Base-by-base conservation (phyloP, 2,329 filamentous ascomycete species). In the Fusarium sp. region DNA sequence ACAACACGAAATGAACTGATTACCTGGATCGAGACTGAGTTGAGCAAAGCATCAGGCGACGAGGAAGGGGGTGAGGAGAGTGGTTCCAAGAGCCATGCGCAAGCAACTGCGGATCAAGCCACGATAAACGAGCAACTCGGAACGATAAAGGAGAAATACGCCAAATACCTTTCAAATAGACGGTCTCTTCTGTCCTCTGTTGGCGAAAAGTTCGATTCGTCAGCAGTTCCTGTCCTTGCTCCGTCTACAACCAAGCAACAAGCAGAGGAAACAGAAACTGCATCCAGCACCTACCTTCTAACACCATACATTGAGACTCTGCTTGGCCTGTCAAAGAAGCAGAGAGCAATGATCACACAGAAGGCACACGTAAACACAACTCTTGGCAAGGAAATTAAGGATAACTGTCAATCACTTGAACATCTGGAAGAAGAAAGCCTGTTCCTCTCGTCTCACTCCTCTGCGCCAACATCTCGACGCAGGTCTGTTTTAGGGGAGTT, bases 1-100 rank as follows among this genome's bases (percentile, higher is more conserved):
- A 80, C 80, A 10, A 87, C 89, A 13, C 83, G 89, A 18, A 85
- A 86, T 54, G 86, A 88, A 66, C 82, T 91, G 53, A 90, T 91
- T 62, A 82, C 79, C 59, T 91, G 89, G 89, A 90, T 91, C 59
- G 89, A 91, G 76, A 80, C 79, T 7, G 89, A 91, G 75, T 78
- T 91, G 23, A 80, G 83, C 54, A 87, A 86, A 57, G 87, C 87
- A 3, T 82, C 83, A 7, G 73, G 75, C 0, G 81, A 79, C 4
- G 79, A 71, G 23, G 75, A 77, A 2, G 78, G 76, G 1, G 75
- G 69, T 2, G 75, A 75, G 8, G 74, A 75, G 1, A 74, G 76
- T 8, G 68, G 69, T 23, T 55, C 70, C 6, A 74, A 75, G 14
- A 66, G 70, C 54, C 57, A 74, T 32, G 71, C 71, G 18, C 57